A percentile compares a stretch with the other conserved stretches of the same genome.
These are phyloP conservation scores for Triadica sebifera DNA, from an alignment of 345 rosid species.

Conservation along the genomic window DNA sequence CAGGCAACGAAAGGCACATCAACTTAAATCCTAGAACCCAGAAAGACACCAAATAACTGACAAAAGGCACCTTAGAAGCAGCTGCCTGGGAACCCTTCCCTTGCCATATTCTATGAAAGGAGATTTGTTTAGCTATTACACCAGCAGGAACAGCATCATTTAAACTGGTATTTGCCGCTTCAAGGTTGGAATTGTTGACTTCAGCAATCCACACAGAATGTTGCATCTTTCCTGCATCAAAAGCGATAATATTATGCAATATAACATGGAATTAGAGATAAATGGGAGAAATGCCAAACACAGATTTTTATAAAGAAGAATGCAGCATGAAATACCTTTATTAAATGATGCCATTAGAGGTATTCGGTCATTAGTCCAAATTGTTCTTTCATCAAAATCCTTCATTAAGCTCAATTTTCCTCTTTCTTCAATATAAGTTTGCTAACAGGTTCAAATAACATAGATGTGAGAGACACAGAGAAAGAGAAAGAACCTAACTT, in stretches of 20 bases:
- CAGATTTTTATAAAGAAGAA: neutral
- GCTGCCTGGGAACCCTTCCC: conserved; percentile 80
- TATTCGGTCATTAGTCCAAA: conserved; percentile 80
- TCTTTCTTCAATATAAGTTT: conserved; percentile 75
- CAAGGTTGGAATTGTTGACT: conserved; percentile 52
- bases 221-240: conserved; percentile 77
- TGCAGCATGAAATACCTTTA: conserved; percentile 52
- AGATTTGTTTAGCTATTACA: conserved; percentile 53
- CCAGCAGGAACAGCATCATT: conserved; percentile 45
- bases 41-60: conserved; percentile 13
- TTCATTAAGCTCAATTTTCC: conserved; percentile 74
- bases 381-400: conserved; percentile 85
- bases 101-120: conserved; percentile 91
- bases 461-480: neutral
- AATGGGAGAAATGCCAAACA: neutral
- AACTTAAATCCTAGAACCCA: neutral
- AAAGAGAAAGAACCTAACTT: neutral
- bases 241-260: conserved; percentile 18
- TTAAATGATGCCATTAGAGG: conserved; percentile 87
- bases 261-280: conserved; percentile 5
- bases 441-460: conserved; percentile 42
- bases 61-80: conserved; percentile 66
- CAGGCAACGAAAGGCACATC: too few relatives aligned
- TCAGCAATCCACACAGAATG: conserved; percentile 92
- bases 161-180: conserved; percentile 41